These are phyloP conservation scores for Lagenaria siceraria DNA, from an alignment of 306 rosid species.

Conservation along the genomic window DNA sequence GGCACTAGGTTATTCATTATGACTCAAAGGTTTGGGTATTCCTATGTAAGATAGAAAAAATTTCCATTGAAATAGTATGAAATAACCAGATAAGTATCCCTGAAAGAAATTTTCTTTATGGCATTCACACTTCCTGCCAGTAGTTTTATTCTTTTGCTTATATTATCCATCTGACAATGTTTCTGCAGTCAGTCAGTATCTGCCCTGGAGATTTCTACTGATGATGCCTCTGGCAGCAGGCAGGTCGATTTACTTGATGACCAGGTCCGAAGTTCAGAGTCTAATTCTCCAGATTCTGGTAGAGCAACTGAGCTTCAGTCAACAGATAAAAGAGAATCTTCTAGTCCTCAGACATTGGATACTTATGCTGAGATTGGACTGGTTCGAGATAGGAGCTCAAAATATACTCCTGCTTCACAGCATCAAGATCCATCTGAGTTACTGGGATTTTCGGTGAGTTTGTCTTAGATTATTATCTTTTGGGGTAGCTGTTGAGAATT, in stretches of 20 bases:
- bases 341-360: conserved; percentile 52
- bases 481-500: neutral
- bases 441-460: conserved; percentile 81
- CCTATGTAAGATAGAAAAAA: neutral
- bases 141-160: neutral
- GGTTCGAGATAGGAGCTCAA: conserved; percentile 47
- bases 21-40: neutral
- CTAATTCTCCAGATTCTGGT: conserved; percentile 51
- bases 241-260: conserved; percentile 45
- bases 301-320: conserved; percentile 51
- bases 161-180: neutral
- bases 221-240: conserved; percentile 50
- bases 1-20: neutral
- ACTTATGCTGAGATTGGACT: conserved; percentile 58
- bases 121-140: neutral
- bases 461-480: neutral
- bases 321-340: conserved; percentile 47
- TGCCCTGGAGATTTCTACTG: conserved; percentile 39
- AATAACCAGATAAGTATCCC: neutral
- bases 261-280: conserved; percentile 34
- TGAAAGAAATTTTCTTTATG: neutral
- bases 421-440: conserved; percentile 66
- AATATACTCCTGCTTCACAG: conserved; percentile 56
- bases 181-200: conserved; percentile 45
- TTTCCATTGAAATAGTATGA: neutral